Evolutionary conservation across 805 yeast species (phyloP).

Genomic region (Wickerhamomyces chaumierensis): DNA sequence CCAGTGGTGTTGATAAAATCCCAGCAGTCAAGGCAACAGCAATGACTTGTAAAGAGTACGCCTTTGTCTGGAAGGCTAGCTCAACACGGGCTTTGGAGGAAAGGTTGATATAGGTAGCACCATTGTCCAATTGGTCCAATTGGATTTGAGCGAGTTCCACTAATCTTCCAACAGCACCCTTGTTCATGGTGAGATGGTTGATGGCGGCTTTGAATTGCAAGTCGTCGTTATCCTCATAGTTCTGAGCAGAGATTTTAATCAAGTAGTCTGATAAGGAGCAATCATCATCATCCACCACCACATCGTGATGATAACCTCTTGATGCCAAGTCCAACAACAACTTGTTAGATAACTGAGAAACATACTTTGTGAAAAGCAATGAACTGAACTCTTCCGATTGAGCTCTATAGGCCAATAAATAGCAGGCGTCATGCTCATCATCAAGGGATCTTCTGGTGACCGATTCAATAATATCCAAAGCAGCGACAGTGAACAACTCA

Average conservation of each 20-base stretch:
- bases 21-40: conserved; percentile 42
- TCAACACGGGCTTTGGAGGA: conserved; percentile 36
- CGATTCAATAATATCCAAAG: conserved; percentile 12
- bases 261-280: conserved; percentile 3
- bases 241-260: conserved; percentile 4
- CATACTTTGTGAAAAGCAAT: conserved; percentile 21
- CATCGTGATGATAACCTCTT: too few relatives aligned
- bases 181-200: conserved; percentile 9
- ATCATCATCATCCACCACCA: not conserved
- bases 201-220: conserved; percentile 10
- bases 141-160: conserved; percentile 14
- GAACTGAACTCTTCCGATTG: conserved; percentile 25
- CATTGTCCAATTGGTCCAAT: conserved; percentile 34
- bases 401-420: conserved; percentile 25
- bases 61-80: conserved; percentile 43
- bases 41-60: conserved; percentile 47
- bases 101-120: conserved; percentile 43
- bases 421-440: conserved; percentile 15
- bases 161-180: conserved; percentile 6
- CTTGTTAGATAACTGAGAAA: conserved; percentile 11
- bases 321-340: conserved; percentile 5
- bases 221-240: conserved; percentile 19
- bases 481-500: conserved; percentile 9
- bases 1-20: conserved; percentile 29
- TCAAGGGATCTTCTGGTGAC: conserved; percentile 24